phyloP scores from a whole-genome alignment of 2,329 filamentous ascomycete species.

The Xylariales sp. region DNA sequence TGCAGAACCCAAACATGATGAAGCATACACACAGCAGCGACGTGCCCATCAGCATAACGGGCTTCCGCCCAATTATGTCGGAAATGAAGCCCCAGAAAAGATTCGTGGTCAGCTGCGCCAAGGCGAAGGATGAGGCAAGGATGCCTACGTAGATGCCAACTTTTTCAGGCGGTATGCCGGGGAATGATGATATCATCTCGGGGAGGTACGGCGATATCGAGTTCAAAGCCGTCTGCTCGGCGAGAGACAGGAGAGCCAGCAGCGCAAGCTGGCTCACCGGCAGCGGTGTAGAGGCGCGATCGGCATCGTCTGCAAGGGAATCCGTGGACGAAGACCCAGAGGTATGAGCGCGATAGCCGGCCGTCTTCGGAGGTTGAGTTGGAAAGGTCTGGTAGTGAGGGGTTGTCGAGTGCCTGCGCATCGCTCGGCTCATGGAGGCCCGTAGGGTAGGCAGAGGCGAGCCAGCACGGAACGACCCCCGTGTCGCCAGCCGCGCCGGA shows the following conservation, averaged over 20 bases:
- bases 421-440: conserved; percentile 8
- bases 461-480: conserved; percentile 26
- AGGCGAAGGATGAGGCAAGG: conserved; percentile 84
- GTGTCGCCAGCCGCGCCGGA: conserved; percentile 15
- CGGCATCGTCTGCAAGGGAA: conserved; percentile 24
- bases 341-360: conserved; percentile 37
- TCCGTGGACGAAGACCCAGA: conserved; percentile 22
- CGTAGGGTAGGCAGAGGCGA: conserved; percentile 22
- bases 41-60: conserved; percentile 77
- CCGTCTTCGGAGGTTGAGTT: conserved; percentile 65
- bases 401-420: conserved; percentile 30
- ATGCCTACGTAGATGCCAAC: conserved; percentile 86
- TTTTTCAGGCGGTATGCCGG: conserved; percentile 66
- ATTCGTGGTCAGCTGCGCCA: conserved; percentile 89
- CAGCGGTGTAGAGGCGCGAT: conserved; percentile 64
- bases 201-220: conserved; percentile 94
- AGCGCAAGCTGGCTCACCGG: conserved; percentile 79
- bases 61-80: conserved; percentile 75
- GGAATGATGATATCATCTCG: conserved; percentile 83
- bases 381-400: conserved; percentile 80
- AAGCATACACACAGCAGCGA: conserved; percentile 80
- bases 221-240: conserved; percentile 94
- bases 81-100: conserved; percentile 87
- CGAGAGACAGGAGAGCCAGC: conserved; percentile 81
- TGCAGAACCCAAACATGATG: conserved; percentile 81